Base-by-base conservation (phyloP, 192 early-diverging fungal genomes). In the Pilobolus umbonatus region DNA sequence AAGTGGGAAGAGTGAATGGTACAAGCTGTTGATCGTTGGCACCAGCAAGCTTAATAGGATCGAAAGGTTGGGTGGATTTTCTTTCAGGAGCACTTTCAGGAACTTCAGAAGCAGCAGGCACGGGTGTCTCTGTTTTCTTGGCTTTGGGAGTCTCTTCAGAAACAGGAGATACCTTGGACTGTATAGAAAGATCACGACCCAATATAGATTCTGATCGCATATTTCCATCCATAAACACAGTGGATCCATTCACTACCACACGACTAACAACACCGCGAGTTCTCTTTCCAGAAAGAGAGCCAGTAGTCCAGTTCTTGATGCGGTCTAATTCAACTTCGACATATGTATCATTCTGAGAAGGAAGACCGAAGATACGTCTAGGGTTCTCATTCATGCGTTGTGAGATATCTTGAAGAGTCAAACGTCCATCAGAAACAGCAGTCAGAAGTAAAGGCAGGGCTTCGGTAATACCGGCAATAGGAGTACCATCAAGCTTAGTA, bases 261-360 rank as follows among this genome's bases (percentile, higher is more conserved):
- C 96, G 93, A 63, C 88, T 85, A 2, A 98, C 87, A 42, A 76
- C 81, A 15, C 91, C 94, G 30, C 67, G 66, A 9, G 90, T 59
- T 1, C 72, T 67, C 67, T 80, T 77, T 34, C 79, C 84, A 46
- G 75, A 64, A 46, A 92, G 75, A 26, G 65, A 44, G 48, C 60
- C 72, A 17, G 60, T 54, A 29, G 82, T 64, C 19, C 85, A 69
- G n/a, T 74, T 55, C 21, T 72, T 75, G 31, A 74, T 56, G 25
- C 93, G 83, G 65, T 94, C 93, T 60, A 93, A 76, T 74, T 98
- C 93, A 60, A 98, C 83, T 75, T 98, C 96, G 26, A 98, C 77
- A 48, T 93, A 95, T 10, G 96, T 96, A 64, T 97, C 93, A 14
- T 85, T 69, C 74, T 97, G 92, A 60, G 88, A 83, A 22, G 91